phyloP scores from a whole-genome alignment of 1,284 basidiomycete genomes.

The Amylostereum areolatum region DNA sequence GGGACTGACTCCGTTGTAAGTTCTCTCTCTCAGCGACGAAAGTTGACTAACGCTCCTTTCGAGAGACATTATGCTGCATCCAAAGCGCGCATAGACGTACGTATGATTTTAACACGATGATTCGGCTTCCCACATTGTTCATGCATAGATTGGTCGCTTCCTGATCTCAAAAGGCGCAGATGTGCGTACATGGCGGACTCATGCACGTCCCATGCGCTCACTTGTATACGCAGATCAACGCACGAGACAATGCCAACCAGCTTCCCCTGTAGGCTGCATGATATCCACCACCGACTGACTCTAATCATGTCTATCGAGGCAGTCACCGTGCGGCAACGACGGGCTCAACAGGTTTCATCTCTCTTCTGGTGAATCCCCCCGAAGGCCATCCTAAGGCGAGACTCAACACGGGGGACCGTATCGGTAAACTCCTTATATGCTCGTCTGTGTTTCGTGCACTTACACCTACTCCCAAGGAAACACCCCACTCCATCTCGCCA shows the following conservation, averaged over 20 bases:
- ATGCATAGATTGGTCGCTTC: conserved; percentile 73
- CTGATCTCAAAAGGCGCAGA: conserved; percentile 85
- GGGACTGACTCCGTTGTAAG: conserved; percentile 83
- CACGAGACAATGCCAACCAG: conserved; percentile 87
- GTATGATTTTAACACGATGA: conserved; percentile 13
- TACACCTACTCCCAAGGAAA: conserved; percentile 52
- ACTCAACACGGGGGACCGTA: conserved; percentile 80
- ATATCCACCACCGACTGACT: conserved; percentile 12
- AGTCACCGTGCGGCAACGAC: conserved; percentile 95
- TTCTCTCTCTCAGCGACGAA: conserved; percentile 11
- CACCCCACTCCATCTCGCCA: conserved; percentile 91
- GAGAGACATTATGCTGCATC: conserved; percentile 90
- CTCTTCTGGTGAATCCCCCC: conserved; percentile 71
- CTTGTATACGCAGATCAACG: conserved; percentile 67
- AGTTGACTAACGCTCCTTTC: conserved; percentile 1
- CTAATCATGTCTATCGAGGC: conserved; percentile 12
- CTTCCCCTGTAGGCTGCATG: conserved; percentile 65
- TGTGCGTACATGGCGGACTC: conserved; percentile 37
- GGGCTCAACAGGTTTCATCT: conserved; percentile 83
- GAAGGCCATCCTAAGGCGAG: conserved; percentile 74
- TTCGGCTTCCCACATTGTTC: background rate
- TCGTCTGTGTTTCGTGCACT: conserved; percentile 5
- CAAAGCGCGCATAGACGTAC: conserved; percentile 81
- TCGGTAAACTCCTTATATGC: conserved; percentile 45
- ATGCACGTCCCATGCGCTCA: conserved; percentile 13